A percentile compares a stretch with the other conserved stretches of the same genome.
Evolutionary conservation across 352 stramenopile genomes (phyloP).

Genomic region (Elongisporangium undulatum): DNA sequence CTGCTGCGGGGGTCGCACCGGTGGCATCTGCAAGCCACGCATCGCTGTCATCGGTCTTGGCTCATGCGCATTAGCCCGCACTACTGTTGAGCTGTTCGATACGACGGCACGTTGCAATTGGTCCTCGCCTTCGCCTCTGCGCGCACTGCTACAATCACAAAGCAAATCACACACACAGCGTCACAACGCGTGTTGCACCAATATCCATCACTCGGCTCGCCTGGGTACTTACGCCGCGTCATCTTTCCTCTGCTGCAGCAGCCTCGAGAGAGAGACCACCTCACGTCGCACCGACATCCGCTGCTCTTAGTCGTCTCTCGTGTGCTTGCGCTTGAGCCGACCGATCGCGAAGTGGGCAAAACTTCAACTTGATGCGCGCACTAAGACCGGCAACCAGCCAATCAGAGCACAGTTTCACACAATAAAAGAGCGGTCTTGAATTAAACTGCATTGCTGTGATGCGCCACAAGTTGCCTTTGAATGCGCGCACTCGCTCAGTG

Average conservation of each 20-base stretch:
- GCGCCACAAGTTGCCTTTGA: neutral
- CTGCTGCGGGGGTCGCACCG: neutral
- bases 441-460: neutral
- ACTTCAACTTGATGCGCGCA: neutral
- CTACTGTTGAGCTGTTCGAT: neutral
- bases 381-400: neutral
- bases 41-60: neutral
- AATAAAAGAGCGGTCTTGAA: neutral
- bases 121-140: neutral
- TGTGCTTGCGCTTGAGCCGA: neutral
- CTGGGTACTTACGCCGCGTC: slow-evolving; percentile 10
- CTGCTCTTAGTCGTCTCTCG: neutral
- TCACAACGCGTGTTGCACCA: neutral
- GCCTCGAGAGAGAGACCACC: slow-evolving; percentile 67
- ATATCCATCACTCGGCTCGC: neutral
- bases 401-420: neutral
- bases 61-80: neutral
- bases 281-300: slow-evolving; percentile 62
- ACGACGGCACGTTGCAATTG: neutral
- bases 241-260: slow-evolving; percentile 50
- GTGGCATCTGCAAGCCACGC: neutral
- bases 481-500: neutral
- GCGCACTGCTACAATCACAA: neutral
- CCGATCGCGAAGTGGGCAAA: neutral
- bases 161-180: too few relatives aligned